Evolutionary conservation across 2,329 filamentous ascomycete species (phyloP), one percentile per base, ranked within the genome.

Genomic region (Drechslerella stenobrocha): DNA sequence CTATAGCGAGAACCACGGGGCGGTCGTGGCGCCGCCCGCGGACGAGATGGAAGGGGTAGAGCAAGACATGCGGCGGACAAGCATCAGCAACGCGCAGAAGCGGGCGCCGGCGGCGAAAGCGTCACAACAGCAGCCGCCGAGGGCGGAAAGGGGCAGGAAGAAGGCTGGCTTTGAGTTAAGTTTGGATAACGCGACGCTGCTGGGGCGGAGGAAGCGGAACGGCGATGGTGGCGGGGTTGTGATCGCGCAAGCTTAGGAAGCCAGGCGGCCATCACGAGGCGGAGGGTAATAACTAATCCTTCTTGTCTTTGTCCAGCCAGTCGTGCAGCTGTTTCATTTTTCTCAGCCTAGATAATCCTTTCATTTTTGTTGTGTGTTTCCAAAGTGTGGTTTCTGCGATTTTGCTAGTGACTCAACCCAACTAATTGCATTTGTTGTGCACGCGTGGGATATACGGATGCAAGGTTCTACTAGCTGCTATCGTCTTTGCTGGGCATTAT

Each of bases 141-240:
- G 89, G 90, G 74, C 89, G 93, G 3, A 78, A 81, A 37, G 83
- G 28, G 82, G 84, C 60, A 82, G 81, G 70, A 84, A 88, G 72
- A 88, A 87, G 76, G 90, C 89, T 28, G 85, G 88, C 0, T 98
- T 98, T 72, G 93, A 98, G 77, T 82, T 98, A 46, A 96, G 85
- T 74, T 79, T 98, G 34, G 90, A 95, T 71, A 93, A 93, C 58
- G 89, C 93, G 0, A 97, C 91, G 1, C 78, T 98, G 52, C 80
- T 98, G 2, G 91, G 91, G 28, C 84, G 91, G 72, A 79, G 84
- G 70, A 79, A 80, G 24, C 83, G 81, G 76, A 52, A 51, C 18
- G 61, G 40, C 18, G 61, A 66, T 53, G 60, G 3, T 13, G 53
- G 52, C 13, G 56, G 40, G 28, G 44, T 66, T 6, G 61, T 66